Evolutionary conservation across 441 rosid species (phyloP), one percentile per base, ranked within the genome.

Genomic region (Adansonia rubrostipa): DNA sequence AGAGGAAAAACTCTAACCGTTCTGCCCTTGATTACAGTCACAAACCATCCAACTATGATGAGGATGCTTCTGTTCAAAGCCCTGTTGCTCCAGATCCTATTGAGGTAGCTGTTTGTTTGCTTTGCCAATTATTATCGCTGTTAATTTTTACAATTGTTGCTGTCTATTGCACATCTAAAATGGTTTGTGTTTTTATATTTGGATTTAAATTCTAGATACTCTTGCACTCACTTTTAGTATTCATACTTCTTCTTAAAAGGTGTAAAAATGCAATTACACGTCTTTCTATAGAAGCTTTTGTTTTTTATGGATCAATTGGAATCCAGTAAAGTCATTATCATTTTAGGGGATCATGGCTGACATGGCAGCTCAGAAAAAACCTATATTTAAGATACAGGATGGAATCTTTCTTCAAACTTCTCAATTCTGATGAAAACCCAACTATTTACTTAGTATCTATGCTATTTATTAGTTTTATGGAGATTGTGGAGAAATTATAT

Each of bases 61-160:
- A 90, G 84, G 89, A 84, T 83, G 83, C 75, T 83, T 75, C 82
- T 75, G 77, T 72, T 76, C 86, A 77, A 86, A 82, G 56, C 80
- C 82, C 86, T 71, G 95, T 91, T 48, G 86, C 94, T 62, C 85
- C 93, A 36, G 99, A 97, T 89, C 99, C 99, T 66, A 71, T 90
- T 69, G 93, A 92, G 97, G 99, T 95, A 87, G 86, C 54, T 28
- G 73, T 76, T 76, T 85, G 63, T 62, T 68, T 22, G 42, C 61
- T 81, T 66, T 74, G 58, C 33, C 33, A 40, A 48, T 66, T 71
- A 14, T 71, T 66, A 40, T 9, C 22, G 20, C 57, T 19, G 3
- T 20, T 50, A 36, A 28, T 64, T 40, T 62, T 36, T 68, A 53
- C 19, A 10, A 60, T 8, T 40, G 3, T 69, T 71, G 20, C 22